Base-by-base conservation (phyloP, 2,329 filamentous ascomycete species). In the Aspergillus candidus region DNA sequence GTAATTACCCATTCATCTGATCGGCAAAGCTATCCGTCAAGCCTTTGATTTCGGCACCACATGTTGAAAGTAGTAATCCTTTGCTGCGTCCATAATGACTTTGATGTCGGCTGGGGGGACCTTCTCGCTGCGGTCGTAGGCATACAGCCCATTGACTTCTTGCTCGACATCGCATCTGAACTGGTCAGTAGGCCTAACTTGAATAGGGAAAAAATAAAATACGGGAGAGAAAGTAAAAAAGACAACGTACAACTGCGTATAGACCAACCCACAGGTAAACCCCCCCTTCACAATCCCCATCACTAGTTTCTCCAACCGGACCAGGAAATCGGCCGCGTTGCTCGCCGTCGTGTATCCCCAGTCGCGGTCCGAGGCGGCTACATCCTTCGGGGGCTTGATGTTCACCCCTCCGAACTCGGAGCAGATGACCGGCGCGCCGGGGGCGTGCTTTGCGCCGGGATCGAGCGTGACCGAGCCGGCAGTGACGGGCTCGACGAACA, bases 391-490 rank as follows among this genome's bases (percentile, higher is more conserved):
- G 0, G 73, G 71, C 0, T 78, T 76, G 53, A 85, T 83, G 54
- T 84, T 85, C 34, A 85, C 78, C 3, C 82, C 82, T 3, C 81
- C 82, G 49, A 84, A 84, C 55, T 86, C 82, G 2, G 78, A 80
- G 60, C 80, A 83, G 49, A 85, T 75, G 31, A 85, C 72, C 0
- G 81, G 81, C 0, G 79, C 77, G 1, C 75, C 76, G 0, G 69
- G 62, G 4, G 57, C 58, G 54, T 84, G 79, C n/a, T 60, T 59
- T 0, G 74, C 67, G 0, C 78, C 79, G 0, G 70, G 59, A 42
- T 79, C 76, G 3, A 59, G 36, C 27, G 63, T 57, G 0, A 62
- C 55, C 5, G 55, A 46, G 11, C 53, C 56, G 73, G 70, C 14
- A 27, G 50, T 48, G 14, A 62, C 57, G 0, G 74, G 68, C 0